Evolutionary conservation across 306 rosid genomes (phyloP), one percentile per base, ranked within the genome.

Genomic region (Astragalus glycyphyllos): DNA sequence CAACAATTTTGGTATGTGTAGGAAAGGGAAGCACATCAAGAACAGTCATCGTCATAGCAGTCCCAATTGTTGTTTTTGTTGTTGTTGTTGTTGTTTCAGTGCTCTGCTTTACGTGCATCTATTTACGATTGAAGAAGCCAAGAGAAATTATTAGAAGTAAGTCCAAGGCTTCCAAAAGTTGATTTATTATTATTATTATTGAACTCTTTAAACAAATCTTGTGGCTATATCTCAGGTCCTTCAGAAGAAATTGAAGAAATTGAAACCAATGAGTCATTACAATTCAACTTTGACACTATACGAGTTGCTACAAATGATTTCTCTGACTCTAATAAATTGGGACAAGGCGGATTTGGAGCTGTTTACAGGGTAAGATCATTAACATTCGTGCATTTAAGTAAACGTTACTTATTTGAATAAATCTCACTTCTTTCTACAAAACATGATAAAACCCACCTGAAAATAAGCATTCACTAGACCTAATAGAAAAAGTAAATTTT

Each of bases 341-440:
- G 79, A 38, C 47, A 81, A 45, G 85, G 82, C 1, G 85, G 82
- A 61, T 81, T 77, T 47, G 85, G 85, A 58, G 15, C 63, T 0
- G 85, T 81, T 31, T 77, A 77, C 13, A 6, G 2, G 65, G 85
- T 81, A 77, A 53, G 16, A 17, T 26, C 31, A 26, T 1, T 37
- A 56, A 38, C 10, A 1, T 5, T 6, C 5, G 47, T 45, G n/a
- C 14, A 10, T 20, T 56, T 5, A 8, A 8, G 34, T 7, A 23
- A 26, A 8, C 41, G 26, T 51, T 15, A 16, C 6, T 6, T 16
- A 2, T 26, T 26, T 26, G 4, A 26, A 26, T 26, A 2, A 2
- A 26, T 26, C 4, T 26, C 31, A 26, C 31, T 26, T 3, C 4
- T 26, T 26, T 26, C 31, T 26, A 26, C 3, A 26, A 26, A 26